Conservation (phyloP, 495 filamentous ascomycete species). For the Xylaria cubensis region DNA sequence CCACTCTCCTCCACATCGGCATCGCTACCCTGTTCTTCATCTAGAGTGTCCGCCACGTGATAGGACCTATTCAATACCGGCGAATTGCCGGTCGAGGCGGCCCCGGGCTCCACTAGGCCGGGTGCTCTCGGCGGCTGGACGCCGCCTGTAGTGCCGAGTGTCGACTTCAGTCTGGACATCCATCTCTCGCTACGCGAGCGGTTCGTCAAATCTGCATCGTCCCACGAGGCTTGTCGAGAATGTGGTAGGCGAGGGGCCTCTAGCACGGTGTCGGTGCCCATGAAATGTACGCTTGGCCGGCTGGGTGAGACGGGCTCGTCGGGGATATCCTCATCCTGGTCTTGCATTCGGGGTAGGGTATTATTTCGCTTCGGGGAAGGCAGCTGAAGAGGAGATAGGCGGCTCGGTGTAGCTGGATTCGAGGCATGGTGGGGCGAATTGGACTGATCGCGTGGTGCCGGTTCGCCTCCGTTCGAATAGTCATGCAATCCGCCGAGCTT, state of each 20-base stretch:
- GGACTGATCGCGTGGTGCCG: constrained; percentile 41
- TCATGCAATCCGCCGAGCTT: constrained; percentile 43
- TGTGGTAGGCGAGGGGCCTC: constrained; percentile 50
- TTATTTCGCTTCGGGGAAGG: constrained; percentile 30
- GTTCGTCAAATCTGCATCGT: constrained; percentile 60
- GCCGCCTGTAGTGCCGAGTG: constrained; percentile 53
- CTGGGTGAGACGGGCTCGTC: constrained; percentile 44
- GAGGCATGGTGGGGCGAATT: constrained; percentile 34
- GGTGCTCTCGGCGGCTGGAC: constrained; percentile 55
- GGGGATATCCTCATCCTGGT: constrained; percentile 29
- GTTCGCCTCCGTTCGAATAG: constrained; percentile 50
- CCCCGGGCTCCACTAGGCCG: constrained; percentile 36
- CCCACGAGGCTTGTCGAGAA: constrained; percentile 63
- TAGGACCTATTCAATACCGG: constrained; percentile 51
- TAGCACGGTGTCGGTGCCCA: constrained; percentile 54
- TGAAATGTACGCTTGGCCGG: constrained; percentile 71
- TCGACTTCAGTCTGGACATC: constrained; percentile 69
- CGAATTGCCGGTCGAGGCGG: constrained; percentile 51
- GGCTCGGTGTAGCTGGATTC: constrained; percentile 22
- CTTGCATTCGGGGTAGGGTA: constrained; percentile 13
- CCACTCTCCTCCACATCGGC: constrained; percentile 79
- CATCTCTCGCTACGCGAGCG: constrained; percentile 67
- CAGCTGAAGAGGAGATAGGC: constrained; percentile 28
- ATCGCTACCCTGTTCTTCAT: constrained; percentile 70
- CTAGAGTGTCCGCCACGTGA: constrained; percentile 55